phyloP scores from a whole-genome alignment of 208 protist species.

The Wallacemonas rigidus region DNA sequence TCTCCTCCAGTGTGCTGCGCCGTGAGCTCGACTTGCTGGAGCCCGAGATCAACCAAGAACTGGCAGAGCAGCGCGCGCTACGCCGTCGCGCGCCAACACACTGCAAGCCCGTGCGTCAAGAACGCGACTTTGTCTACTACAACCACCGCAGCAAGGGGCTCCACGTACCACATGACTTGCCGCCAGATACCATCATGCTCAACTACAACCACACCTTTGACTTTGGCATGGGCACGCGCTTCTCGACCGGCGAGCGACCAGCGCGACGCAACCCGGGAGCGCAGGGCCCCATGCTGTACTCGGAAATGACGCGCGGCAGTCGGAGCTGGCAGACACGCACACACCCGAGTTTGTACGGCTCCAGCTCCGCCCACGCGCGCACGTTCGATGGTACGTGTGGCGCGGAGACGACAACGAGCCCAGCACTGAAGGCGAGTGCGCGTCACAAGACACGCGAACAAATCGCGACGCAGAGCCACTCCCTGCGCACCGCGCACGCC shows the following conservation, averaged over 20 bases:
- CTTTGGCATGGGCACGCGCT: conserved; percentile 80
- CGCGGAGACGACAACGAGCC: background rate
- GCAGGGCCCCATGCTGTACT: conserved; percentile 22
- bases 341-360: background rate
- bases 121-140: conserved; percentile 77
- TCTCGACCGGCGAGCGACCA: conserved; percentile 30
- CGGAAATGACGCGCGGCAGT: conserved; percentile 24
- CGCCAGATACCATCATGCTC: conserved; percentile 47
- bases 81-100: conserved; percentile 55
- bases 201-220: conserved; percentile 88
- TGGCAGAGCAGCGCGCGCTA: conserved; percentile 37
- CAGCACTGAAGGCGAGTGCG: background rate
- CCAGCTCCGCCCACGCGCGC: background rate
- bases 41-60: conserved; percentile 37
- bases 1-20: conserved; percentile 23
- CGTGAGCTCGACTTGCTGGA: conserved; percentile 68
- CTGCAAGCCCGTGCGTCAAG: conserved; percentile 34
- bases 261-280: conserved; percentile 39
- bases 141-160: conserved; percentile 87
- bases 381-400: background rate
- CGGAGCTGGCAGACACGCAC: background rate
- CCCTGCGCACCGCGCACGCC: conserved; percentile 52
- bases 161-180: conserved; percentile 71
- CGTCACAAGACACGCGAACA: conserved; percentile 28
- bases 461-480: conserved; percentile 37